Evolutionary conservation across 2,329 filamentous ascomycete species (phyloP), one percentile per base, ranked within the genome.

Genomic region (Xylaria sp.): DNA sequence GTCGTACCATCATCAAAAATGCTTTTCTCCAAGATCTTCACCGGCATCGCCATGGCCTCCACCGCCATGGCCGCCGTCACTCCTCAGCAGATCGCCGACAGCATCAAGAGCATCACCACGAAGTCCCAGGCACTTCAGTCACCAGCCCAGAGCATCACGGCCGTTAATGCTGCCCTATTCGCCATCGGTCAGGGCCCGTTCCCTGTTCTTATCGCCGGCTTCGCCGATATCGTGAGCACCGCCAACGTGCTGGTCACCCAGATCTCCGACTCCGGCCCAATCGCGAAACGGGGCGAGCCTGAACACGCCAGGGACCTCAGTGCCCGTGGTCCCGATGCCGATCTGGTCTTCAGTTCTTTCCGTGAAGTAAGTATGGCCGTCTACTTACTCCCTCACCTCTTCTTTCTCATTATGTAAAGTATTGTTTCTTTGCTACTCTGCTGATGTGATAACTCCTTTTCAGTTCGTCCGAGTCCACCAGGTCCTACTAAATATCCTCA

Each of bases 381-480:
- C 25, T 30, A 7, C 7, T 2, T 30, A 4, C 25, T 30, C 43
- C 2, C 43, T 23, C 43, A 15, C 23, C 13, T 13, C 25, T 28
- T 6, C 45, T 5, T 5, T 8, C 10, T 5, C 8, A 13, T 3
- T 7, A 10, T 28, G 4, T 48, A 25, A 4, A 8, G n/a, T n/a
- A n/a, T n/a, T 9, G 18, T 34, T 2, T 50, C 8, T 64, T 18
- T 52, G 7, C 12, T 13, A 2, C 10, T 1, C 12, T 8, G 25
- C 59, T 68, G 45, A 65, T 34, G 34, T 30, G 2, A 3, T 15
- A 41, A 25, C 8, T 7, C 13, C 46, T 20, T 10, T 45, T 4
- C 3, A 70, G 68, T 70, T 70, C 48, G 68, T 70, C 32, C 58
- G 62, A 15, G 62, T 68, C 20, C 68, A 70, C 55, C 68, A 70